Conservation (phyloP, 768 basidiomycete species). For the Auricularia sp. region DNA sequence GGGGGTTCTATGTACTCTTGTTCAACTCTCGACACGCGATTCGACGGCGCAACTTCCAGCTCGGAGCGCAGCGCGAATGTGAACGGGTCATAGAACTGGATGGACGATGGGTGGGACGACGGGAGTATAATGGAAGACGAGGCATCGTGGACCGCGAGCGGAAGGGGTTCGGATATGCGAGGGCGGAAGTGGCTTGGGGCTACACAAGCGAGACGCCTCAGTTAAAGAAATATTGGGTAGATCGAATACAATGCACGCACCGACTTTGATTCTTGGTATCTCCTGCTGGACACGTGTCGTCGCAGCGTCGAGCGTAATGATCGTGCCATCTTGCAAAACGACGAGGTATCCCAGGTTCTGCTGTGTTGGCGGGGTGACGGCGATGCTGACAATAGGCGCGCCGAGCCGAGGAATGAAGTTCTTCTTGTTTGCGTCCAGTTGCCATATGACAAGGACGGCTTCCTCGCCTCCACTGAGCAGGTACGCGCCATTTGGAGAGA, state of each 20-base stretch:
- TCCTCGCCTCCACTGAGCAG: constrained; percentile 92
- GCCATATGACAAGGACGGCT: constrained; percentile 95
- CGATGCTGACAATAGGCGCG: constrained; percentile 67
- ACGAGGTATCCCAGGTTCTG: constrained; percentile 80
- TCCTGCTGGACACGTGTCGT: constrained; percentile 63
- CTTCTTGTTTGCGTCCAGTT: constrained; percentile 75
- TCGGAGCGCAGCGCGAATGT: constrained; percentile 68
- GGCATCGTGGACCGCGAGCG: constrained; percentile 64
- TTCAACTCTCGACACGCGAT: constrained; percentile 75
- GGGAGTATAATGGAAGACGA: constrained; percentile 77
- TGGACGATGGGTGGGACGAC: constrained; percentile 90
- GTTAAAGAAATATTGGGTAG: constrained; percentile 7
- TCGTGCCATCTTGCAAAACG: constrained; percentile 71
- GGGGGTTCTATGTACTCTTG: constrained; percentile 68
- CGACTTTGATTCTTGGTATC: constrained; percentile 69
- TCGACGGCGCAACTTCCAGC: constrained; percentile 88
- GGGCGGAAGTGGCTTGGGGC: neutral
- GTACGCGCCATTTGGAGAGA: constrained; percentile 87
- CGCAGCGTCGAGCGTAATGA: constrained; percentile 62
- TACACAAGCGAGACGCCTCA: neutral
- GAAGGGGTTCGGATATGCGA: constrained; percentile 36
- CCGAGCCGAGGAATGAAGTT: constrained; percentile 92
- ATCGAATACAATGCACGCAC: constrained; percentile 28
- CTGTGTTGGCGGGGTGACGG: constrained; percentile 36
- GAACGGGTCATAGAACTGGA: constrained; percentile 78